phyloP scores from a whole-genome alignment of 805 yeast species.

The Kazachstania viticola region DNA sequence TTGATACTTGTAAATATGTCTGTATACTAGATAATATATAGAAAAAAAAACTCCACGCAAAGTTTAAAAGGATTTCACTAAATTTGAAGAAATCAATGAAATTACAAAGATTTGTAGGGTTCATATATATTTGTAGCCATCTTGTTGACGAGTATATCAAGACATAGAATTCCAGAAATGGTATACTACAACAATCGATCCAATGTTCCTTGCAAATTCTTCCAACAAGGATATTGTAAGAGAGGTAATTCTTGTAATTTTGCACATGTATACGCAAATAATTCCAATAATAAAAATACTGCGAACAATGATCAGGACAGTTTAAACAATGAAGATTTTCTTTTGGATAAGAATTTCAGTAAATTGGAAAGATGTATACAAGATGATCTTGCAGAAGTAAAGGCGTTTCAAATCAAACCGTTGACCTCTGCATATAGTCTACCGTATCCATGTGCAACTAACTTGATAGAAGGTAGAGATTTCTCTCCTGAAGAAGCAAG shows the following conservation, averaged over 20 bases:
- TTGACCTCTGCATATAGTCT: constrained; percentile 37
- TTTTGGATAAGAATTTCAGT: constrained; percentile 13
- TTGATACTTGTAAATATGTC: no score
- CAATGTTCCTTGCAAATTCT: constrained; percentile 33
- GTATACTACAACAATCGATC: constrained; percentile 5
- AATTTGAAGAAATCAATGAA: no score
- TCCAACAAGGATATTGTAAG: constrained; percentile 32
- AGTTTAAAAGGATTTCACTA: no score
- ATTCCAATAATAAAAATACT: constrained; percentile 5
- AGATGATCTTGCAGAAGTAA: constrained; percentile 13
- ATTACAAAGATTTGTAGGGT: no score
- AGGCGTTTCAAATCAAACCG: constrained; percentile 23
- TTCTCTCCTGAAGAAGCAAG: constrained; percentile 43
- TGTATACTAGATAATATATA: no score
- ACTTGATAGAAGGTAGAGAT: constrained; percentile 41
- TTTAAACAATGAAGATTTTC: constrained; percentile 13
- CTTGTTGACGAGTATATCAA: no score
- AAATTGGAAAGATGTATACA: constrained; percentile 20
- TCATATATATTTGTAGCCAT: no score
- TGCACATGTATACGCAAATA: constrained; percentile 29
- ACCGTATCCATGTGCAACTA: constrained; percentile 36
- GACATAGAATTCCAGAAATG: no score
- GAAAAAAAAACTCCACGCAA: no score
- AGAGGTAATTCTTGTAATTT: constrained; percentile 34
- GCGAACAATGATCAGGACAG: constrained; percentile 3